These are phyloP conservation scores for Yarrowia porcina DNA, from an alignment of 805 yeast genomes.

Conservation along the genomic window DNA sequence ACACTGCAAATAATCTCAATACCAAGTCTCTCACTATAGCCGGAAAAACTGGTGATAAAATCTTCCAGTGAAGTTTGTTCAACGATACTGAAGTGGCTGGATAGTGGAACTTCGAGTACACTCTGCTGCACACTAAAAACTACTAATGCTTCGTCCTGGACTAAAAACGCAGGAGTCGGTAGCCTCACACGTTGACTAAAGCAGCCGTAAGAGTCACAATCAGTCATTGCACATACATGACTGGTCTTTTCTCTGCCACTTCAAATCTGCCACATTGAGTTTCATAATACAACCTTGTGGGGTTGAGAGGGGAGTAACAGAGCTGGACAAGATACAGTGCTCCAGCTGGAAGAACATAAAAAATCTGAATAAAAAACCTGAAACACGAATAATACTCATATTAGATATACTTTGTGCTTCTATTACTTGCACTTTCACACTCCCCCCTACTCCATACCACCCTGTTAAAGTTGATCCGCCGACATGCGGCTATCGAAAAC, in stretches of 20 bases:
- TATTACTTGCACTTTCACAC: too few species aligned
- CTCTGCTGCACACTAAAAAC: background rate
- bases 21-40: background rate
- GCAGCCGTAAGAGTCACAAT: background rate
- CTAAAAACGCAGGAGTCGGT: background rate
- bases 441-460: too few species aligned
- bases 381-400: too few species aligned
- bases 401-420: too few species aligned
- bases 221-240: background rate
- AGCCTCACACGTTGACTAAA: background rate
- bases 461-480: background rate
- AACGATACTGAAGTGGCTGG: too few species aligned
- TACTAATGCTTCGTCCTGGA: background rate
- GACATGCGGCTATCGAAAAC: constrained; percentile 13
- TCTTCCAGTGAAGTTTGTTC: background rate
- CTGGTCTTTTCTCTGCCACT: background rate
- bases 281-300: constrained; percentile 4
- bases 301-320: too few species aligned
- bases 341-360: too few species aligned
- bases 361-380: too few species aligned
- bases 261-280: background rate
- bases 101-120: too few species aligned
- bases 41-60: background rate
- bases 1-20: too few species aligned
- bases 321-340: too few species aligned